phyloP scores from a whole-genome alignment of 2,329 filamentous ascomycete species.

The Dactylellina haptotyla region DNA sequence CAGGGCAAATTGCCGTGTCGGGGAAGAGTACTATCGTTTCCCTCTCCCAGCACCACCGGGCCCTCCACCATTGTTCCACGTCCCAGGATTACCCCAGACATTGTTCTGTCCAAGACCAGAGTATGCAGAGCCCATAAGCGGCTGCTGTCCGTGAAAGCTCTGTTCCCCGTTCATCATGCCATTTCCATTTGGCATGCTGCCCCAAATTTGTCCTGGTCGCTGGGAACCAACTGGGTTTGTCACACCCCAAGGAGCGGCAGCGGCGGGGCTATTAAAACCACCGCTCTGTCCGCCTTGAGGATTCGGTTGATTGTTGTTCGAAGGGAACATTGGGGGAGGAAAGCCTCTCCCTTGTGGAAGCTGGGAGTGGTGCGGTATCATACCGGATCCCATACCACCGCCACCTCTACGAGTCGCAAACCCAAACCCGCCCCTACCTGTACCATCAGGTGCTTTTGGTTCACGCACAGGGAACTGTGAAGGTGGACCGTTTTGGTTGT shows the following conservation, averaged over 20 bases:
- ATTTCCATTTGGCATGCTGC: conserved; percentile 32
- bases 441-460: conserved; percentile 44
- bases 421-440: conserved; percentile 45
- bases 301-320: conserved; percentile 26
- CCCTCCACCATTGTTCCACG: conserved; percentile 28
- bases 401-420: conserved; percentile 33
- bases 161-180: conserved; percentile 26
- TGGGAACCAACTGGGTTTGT: conserved; percentile 38
- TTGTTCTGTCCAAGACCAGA: conserved; percentile 48
- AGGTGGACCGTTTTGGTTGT: conserved; percentile 22
- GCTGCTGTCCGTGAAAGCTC: conserved; percentile 35
- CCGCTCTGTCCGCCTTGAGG: conserved; percentile 26
- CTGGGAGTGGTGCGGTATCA: conserved; percentile 19
- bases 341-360: conserved; percentile 38
- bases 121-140: conserved; percentile 31
- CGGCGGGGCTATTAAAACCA: conserved; percentile 51
- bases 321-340: conserved; percentile 32
- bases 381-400: neutral
- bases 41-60: conserved; percentile 38
- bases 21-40: conserved; percentile 25
- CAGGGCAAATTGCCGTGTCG: conserved; percentile 18
- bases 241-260: conserved; percentile 47
- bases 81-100: conserved; percentile 45
- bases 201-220: conserved; percentile 42
- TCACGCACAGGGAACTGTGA: conserved; percentile 45